A percentile compares a stretch with the other conserved stretches of the same genome.
phyloP scores from a whole-genome alignment of 1,284 basidiomycete genomes.

The Rhizoctonia solani region DNA sequence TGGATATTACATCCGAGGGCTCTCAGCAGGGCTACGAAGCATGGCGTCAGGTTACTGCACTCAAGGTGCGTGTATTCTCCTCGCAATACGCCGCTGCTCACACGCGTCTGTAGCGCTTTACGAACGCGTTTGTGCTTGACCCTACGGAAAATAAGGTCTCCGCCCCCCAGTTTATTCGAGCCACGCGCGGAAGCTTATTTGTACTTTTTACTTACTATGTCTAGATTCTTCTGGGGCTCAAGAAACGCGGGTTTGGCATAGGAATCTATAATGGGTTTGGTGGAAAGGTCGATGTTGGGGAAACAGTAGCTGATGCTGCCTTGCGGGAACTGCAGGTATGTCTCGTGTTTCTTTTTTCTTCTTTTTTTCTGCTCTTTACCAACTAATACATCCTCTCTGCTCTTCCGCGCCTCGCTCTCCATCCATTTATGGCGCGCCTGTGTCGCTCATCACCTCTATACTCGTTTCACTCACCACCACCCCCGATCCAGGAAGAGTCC shows the following conservation, averaged over 20 bases:
- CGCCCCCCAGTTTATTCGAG: neutral
- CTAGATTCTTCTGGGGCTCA: constrained; percentile 65
- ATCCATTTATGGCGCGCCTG: neutral
- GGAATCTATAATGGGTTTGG: constrained; percentile 73
- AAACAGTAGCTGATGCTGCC: constrained; percentile 64
- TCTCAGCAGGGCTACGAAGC: too few relatives aligned
- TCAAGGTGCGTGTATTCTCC: constrained; percentile 1
- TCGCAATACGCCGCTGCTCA: neutral
- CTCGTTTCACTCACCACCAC: too few relatives aligned
- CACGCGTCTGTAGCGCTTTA: neutral
- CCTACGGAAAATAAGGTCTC: constrained; percentile 14
- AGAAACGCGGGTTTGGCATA: constrained; percentile 69
- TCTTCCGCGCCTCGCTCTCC: neutral
- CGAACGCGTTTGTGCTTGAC: constrained; percentile 26
- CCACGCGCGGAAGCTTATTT: neutral
- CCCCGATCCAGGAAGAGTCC: constrained; percentile 72
- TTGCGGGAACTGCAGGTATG: constrained; percentile 63
- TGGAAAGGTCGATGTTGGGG: constrained; percentile 69
- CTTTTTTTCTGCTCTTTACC: too few relatives aligned
- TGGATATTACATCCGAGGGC: too few relatives aligned
- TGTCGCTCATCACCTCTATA: neutral
- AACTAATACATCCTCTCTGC: neutral
- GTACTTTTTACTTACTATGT: neutral
- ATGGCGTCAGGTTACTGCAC: neutral
- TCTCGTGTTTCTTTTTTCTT: too few relatives aligned